Conservation (phyloP, 2,329 filamentous ascomycete genomes). For the Colletotrichum camelliae region DNA sequence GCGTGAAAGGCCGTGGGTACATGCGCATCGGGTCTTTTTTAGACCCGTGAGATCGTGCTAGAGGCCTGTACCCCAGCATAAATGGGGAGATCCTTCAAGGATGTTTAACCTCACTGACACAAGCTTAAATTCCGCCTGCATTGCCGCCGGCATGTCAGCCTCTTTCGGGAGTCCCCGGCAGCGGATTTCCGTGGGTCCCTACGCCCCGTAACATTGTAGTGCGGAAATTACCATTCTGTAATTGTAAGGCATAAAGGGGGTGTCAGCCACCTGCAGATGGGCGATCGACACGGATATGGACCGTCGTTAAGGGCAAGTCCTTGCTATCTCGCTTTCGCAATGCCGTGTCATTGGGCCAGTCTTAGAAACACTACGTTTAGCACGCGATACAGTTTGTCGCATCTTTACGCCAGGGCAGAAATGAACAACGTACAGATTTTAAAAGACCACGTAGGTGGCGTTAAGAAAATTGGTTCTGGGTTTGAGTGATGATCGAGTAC, state of each 20-base stretch:
- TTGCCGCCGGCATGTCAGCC: neutral
- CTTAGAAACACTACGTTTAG: neutral
- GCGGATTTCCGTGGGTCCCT: neutral
- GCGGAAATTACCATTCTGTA: neutral
- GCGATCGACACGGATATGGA: neutral
- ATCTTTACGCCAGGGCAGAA: neutral
- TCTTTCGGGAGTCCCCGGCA: neutral
- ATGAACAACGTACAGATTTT: neutral
- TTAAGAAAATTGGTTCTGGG: neutral
- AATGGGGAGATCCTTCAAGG: neutral
- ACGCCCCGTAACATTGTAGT: neutral
- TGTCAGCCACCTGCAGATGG: neutral
- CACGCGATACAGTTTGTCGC: rapidly evolving
- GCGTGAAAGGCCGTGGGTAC: neutral
- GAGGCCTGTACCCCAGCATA: neutral
- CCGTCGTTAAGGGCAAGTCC: neutral
- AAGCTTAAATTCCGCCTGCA: neutral
- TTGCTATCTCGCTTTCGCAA: neutral
- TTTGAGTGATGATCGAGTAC: neutral
- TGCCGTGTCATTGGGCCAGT: neutral
- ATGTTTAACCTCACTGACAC: neutral
- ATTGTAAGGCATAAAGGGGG: neutral
- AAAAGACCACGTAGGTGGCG: rapidly evolving
- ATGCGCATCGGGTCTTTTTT: neutral
- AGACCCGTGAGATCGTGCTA: neutral